Percentiles rank a stretch among this genome's conserved stretches.
Conservation (phyloP, 139 green algal species). For the Asterochloris sp. region DNA sequence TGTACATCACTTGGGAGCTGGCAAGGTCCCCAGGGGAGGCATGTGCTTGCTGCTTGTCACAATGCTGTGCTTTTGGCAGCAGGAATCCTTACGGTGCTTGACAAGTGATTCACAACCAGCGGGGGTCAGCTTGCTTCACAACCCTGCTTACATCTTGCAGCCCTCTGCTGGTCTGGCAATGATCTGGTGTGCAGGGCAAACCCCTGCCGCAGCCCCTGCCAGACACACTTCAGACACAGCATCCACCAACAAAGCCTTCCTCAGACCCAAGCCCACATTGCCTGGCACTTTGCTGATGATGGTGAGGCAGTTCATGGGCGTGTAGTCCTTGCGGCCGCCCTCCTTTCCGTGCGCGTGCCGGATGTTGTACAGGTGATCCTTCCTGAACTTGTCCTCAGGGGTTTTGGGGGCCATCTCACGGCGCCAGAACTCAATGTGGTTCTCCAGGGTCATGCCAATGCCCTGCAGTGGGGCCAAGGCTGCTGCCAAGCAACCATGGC, state of each 20-base stretch:
- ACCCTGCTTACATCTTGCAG: background rate
- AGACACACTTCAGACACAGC: background rate
- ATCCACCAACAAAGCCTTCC: background rate
- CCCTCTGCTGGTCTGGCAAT: background rate
- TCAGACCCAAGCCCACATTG: background rate
- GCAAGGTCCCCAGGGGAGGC: too few species aligned
- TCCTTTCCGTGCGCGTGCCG: constrained; percentile 98
- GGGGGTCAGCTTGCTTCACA: background rate
- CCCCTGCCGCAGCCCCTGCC: background rate
- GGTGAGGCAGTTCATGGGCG: constrained; percentile 79
- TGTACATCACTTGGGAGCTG: background rate
- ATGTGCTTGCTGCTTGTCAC: background rate
- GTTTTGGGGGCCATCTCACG: constrained; percentile 68
- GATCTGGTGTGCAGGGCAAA: background rate
- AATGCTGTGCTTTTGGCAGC: background rate
- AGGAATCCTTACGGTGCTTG: background rate
- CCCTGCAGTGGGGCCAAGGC: constrained; percentile 34
- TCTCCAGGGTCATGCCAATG: constrained; percentile 86
- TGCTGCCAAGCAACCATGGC: background rate
- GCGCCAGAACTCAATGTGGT: constrained; percentile 93
- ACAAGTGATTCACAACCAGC: background rate
- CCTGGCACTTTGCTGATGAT: constrained; percentile 64
- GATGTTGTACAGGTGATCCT: constrained; percentile 96
- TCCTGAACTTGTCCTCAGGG: constrained; percentile 89
- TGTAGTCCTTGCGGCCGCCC: constrained; percentile 92